Conservation (phyloP, 306 rosid genomes). For the Gynostemma pentaphyllum region DNA sequence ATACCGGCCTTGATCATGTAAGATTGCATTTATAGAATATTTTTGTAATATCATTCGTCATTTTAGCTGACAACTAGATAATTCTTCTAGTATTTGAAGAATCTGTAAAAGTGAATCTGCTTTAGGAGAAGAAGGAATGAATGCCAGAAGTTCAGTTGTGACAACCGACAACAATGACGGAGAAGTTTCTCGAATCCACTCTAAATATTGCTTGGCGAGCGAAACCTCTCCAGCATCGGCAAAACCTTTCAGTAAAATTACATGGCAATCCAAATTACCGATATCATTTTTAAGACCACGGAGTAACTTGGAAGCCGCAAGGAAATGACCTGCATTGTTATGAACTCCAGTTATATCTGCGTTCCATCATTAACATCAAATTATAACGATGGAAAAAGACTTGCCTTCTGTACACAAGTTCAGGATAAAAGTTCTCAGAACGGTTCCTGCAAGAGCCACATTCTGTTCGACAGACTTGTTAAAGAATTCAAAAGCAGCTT, state of each 20-base stretch:
- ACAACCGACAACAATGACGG: conserved; percentile 39
- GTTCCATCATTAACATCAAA: background rate
- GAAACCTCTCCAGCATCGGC: conserved; percentile 46
- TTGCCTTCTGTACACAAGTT: conserved; percentile 60
- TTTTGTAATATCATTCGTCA: background rate
- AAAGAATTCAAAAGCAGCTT: conserved; percentile 65
- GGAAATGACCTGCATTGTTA: conserved; percentile 44
- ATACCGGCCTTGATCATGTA: background rate
- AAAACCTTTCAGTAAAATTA: conserved; percentile 47
- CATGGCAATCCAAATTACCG: conserved; percentile 37
- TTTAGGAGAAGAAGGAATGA: conserved; percentile 46
- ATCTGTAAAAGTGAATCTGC: conserved; percentile 39
- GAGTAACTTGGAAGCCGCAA: conserved; percentile 57
- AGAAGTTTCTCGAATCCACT: conserved; percentile 38
- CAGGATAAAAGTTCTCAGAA: conserved; percentile 34
- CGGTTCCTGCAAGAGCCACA: conserved; percentile 33
- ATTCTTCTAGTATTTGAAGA: conserved; percentile 36
- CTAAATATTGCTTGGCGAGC: conserved; percentile 48
- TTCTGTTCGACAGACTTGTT: conserved; percentile 44
- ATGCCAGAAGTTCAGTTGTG: conserved; percentile 41
- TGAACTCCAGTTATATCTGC: background rate
- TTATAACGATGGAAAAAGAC: conserved; percentile 10
- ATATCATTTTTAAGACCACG: conserved; percentile 29
- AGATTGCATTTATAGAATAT: background rate
- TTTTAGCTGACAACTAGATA: background rate